Conservation (phyloP, 2,329 filamentous ascomycete species). For the Pyricularia sp. region DNA sequence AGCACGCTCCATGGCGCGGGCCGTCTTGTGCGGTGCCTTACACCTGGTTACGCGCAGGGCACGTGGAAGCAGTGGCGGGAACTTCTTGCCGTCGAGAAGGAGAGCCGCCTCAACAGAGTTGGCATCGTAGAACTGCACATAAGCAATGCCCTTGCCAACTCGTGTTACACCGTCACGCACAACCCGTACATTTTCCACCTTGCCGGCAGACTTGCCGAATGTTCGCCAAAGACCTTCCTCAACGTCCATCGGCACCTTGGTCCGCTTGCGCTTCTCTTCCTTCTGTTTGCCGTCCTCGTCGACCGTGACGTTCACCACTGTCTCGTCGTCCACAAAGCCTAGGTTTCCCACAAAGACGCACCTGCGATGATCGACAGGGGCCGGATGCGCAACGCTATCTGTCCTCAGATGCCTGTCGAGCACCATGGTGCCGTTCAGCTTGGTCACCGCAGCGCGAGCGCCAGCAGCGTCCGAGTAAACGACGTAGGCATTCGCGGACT, state of each 20-base stretch:
- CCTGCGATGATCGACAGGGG: constrained; percentile 71
- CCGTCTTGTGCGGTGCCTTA: constrained; percentile 59
- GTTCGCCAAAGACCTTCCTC: constrained; percentile 89
- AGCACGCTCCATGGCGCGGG: constrained; percentile 38
- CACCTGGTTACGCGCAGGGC: constrained; percentile 79
- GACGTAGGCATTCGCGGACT: constrained; percentile 87
- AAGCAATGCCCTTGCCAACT: constrained; percentile 94
- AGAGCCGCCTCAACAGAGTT: constrained; percentile 89
- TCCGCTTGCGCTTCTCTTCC: constrained; percentile 50
- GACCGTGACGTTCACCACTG: constrained; percentile 53
- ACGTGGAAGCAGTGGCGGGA: constrained; percentile 87
- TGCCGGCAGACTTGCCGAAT: constrained; percentile 63
- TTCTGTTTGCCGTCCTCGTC: constrained; percentile 60
- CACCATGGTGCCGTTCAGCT: constrained; percentile 75
- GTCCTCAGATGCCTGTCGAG: constrained; percentile 84
- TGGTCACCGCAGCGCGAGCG: constrained; percentile 64
- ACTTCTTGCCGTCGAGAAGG: constrained; percentile 81
- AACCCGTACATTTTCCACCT: constrained; percentile 87
- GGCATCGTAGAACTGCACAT: constrained; percentile 87
- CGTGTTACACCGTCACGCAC: constrained; percentile 82
- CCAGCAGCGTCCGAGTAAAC: constrained; percentile 73
- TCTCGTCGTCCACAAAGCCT: constrained; percentile 91
- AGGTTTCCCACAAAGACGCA: constrained; percentile 97
- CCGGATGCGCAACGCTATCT: constrained; percentile 83
- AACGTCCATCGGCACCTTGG: constrained; percentile 68